A percentile compares a stretch with the other conserved stretches of the same genome.
Conservation (phyloP, 169 alveolate genomes). For the Eimeria maxima region DNA sequence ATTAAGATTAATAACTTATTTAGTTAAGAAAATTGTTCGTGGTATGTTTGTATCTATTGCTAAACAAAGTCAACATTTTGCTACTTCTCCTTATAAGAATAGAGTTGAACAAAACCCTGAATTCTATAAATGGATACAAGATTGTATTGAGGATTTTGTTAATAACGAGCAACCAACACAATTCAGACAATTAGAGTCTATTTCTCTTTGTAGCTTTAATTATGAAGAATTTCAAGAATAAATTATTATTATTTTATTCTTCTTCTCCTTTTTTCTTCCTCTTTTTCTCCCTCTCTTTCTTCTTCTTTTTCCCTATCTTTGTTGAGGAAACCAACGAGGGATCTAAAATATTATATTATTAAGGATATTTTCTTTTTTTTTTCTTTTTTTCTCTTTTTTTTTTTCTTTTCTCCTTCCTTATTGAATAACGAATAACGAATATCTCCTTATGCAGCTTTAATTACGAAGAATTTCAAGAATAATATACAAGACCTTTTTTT, state of each 20-base stretch:
- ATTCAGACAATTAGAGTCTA: slow-evolving; percentile 53
- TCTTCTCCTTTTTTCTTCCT: not conserved
- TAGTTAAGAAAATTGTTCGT: slow-evolving; percentile 86
- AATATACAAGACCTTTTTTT: too few species aligned
- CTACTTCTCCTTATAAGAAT: slow-evolving; percentile 80
- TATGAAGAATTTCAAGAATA: slow-evolving; percentile 67
- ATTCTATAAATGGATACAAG: slow-evolving; percentile 86
- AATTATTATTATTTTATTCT: not conserved
- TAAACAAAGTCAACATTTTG: slow-evolving; percentile 83
- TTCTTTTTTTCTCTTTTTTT: not conserved
- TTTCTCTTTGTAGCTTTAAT: slow-evolving; percentile 61
- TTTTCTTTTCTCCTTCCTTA: not conserved
- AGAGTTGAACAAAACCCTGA: slow-evolving; percentile 78
- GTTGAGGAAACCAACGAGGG: too few species aligned
- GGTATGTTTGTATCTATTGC: slow-evolving; percentile 87
- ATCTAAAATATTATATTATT: too few species aligned
- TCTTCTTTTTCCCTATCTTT: too few species aligned
- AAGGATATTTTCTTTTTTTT: not conserved
- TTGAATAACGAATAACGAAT: too few species aligned
- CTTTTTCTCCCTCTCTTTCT: too few species aligned
- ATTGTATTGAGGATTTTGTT: slow-evolving; percentile 53
- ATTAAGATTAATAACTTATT: slow-evolving; percentile 83
- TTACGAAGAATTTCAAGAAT: too few species aligned
- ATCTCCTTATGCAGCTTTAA: too few species aligned
- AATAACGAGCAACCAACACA: not conserved